Conservation (phyloP, 2,329 filamentous ascomycete genomes). For the Sporothrix phasma region DNA sequence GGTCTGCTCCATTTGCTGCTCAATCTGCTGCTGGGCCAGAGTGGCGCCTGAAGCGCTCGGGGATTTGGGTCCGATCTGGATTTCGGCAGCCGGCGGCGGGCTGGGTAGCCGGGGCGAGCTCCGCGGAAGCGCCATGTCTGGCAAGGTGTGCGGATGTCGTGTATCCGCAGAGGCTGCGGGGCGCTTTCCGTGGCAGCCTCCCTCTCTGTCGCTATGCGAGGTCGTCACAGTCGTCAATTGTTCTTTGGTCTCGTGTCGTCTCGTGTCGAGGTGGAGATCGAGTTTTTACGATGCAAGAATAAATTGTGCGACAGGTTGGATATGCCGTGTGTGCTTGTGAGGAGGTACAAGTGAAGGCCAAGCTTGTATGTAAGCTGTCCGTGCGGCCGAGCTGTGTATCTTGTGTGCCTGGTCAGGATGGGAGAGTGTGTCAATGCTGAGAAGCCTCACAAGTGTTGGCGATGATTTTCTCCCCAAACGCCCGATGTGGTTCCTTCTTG, state of each 20-base stretch:
- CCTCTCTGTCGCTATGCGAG: neutral
- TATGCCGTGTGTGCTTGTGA: neutral
- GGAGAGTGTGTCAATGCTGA: neutral
- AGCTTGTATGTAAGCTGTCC: neutral
- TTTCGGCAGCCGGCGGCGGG: constrained; percentile 88
- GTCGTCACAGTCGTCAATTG: neutral
- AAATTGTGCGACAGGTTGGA: neutral
- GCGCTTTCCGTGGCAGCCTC: neutral
- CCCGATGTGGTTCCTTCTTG: neutral
- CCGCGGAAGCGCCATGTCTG: constrained; percentile 46
- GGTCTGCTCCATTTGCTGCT: constrained; percentile 51
- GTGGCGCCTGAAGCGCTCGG: constrained; percentile 22
- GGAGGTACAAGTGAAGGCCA: neutral
- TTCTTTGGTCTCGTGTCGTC: neutral
- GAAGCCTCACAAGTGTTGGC: constrained; percentile 7
- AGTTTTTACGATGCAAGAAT: neutral
- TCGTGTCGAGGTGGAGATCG: neutral
- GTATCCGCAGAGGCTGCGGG: neutral
- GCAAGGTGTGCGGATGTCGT: neutral
- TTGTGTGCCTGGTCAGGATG: neutral
- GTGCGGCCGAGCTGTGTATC: neutral
- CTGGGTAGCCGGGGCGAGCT: constrained; percentile 89
- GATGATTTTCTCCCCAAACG: neutral
- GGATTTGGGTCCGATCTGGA: constrained; percentile 58
- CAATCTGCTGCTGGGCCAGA: constrained; percentile 42